Base-by-base conservation (phyloP, 108 stramenopile species). In the Stephanodiscus minutulus region DNA sequence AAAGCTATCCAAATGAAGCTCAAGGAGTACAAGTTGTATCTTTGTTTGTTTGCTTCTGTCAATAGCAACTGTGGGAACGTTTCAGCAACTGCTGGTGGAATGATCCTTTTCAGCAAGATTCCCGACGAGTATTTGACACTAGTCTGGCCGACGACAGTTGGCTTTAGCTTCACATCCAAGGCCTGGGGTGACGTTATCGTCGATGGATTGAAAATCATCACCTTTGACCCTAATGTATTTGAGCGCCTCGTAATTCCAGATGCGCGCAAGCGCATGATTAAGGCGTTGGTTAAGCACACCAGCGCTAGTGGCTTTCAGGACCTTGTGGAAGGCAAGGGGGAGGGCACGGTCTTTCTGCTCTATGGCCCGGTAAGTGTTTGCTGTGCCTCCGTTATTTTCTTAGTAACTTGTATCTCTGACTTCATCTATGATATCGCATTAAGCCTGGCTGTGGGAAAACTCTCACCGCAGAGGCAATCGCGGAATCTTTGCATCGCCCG, bases 391-490 rank as follows among this genome's bases (percentile, higher is more conserved):
- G 43, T 13, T 44, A 2, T 44, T 44, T 44, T 13, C 2, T 44
- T 13, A 15, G 13, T 17, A 44, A 44, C 43, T 15, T 44, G 11
- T 39, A 39, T 39, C 5, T 4, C 43, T 44, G 43, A 17, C 43
- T 44, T 44, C 2, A 11, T 15, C 43, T 44, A 1, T 44, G 43
- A 0, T 15, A 44, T 44, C n/a, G n/a, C n/a, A n/a, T 44, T 15
- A 76, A 77, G 11, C 85, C 90, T 7, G 90, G 90, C 9, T 61
- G 60, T 21, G 90, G 90, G 0, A 91, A 91, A 61, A 91, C 90
- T 0, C 68, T 91, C 3, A 91, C 90, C 8, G 90, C 90, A 33
- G 90, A 91, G 63, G 87, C 86, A 0, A 61, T 88, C 9, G 77
- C 85, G 5, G 90, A 91, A 61, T 12, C 76, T 11, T 77, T 91